A percentile compares a stretch with the other conserved stretches of the same genome.
phyloP scores from a whole-genome alignment of 805 yeast species.

The Allodekkera sacchari region DNA sequence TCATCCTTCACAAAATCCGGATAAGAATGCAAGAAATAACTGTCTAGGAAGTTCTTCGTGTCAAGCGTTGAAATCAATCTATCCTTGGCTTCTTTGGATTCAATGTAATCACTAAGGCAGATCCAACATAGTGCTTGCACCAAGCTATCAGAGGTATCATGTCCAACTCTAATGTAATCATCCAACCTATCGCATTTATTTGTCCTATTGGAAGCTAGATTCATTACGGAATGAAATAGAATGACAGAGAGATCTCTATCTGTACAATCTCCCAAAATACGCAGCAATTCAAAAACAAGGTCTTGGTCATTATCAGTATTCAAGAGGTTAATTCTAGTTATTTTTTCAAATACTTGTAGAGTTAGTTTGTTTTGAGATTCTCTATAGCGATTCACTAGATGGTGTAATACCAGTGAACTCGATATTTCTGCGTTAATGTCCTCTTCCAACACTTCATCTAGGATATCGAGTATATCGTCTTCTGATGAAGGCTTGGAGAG shows the following conservation, averaged over 20 bases:
- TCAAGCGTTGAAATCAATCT: slow-evolving; percentile 3
- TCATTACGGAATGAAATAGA: slow-evolving; percentile 10
- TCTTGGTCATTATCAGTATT: slow-evolving; percentile 7
- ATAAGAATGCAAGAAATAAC: slow-evolving; percentile 3
- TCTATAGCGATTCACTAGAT: not conserved
- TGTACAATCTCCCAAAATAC: not conserved
- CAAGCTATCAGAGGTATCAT: not conserved
- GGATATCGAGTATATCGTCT: too few species aligned
- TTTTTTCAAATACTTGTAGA: slow-evolving; percentile 1
- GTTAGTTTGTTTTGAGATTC: not conserved
- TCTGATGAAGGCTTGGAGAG: too few species aligned
- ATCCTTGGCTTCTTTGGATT: slow-evolving; percentile 5
- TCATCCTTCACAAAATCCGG: not conserved
- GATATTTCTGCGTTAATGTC: too few species aligned
- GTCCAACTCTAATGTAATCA: slow-evolving; percentile 4
- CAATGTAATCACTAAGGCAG: slow-evolving; percentile 11
- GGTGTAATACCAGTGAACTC: not conserved
- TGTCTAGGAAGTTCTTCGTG: not conserved
- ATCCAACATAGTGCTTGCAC: slow-evolving; percentile 10
- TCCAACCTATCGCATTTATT: slow-evolving; percentile 9
- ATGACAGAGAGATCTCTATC: not conserved
- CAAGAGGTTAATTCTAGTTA: slow-evolving; percentile 5
- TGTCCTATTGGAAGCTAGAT: slow-evolving; percentile 9
- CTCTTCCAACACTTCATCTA: too few species aligned
- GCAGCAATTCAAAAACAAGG: slow-evolving; percentile 4